Evolutionary conservation across 768 basidiomycete genomes (phyloP).

Genomic region (Hypholoma fasciculare): DNA sequence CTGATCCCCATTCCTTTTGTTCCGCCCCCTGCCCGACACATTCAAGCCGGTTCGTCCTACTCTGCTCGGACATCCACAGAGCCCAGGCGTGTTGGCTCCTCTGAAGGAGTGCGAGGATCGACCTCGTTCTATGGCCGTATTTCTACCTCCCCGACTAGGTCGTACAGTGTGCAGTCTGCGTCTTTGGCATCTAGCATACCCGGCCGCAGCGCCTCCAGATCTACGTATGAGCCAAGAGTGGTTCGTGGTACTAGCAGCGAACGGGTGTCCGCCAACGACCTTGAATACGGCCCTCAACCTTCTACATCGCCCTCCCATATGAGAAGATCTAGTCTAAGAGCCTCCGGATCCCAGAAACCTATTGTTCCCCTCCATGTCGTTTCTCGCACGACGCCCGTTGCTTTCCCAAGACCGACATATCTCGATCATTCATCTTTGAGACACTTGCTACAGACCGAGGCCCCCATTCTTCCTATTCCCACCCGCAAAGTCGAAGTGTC

Average conservation of each 20-base stretch:
- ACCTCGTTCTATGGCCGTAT: constrained; percentile 22
- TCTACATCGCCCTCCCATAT: constrained; percentile 30
- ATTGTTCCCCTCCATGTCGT: constrained; percentile 28
- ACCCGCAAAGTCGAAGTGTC: constrained; percentile 36
- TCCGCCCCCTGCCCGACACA: constrained; percentile 37
- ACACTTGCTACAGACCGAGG: constrained; percentile 62
- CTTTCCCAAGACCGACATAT: constrained; percentile 71
- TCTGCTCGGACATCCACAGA: constrained; percentile 29
- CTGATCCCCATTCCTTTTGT: constrained; percentile 63
- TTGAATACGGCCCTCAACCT: constrained; percentile 41
- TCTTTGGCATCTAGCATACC: constrained; percentile 26
- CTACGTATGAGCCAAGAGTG: constrained; percentile 64
- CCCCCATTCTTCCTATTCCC: constrained; percentile 33
- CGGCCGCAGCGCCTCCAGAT: constrained; percentile 28
- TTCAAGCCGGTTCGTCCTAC: constrained; percentile 30
- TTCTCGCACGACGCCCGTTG: constrained; percentile 29
- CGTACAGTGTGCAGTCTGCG: constrained; percentile 34
- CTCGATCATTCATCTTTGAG: constrained; percentile 76
- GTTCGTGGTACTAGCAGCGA: constrained; percentile 45
- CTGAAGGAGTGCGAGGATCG: constrained; percentile 28
- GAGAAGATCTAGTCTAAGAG: constrained; percentile 21
- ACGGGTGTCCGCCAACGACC: constrained; percentile 27
- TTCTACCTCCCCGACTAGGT: constrained; percentile 44
- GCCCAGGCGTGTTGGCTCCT: constrained; percentile 34
- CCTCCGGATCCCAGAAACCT: constrained; percentile 26